Evolutionary conservation across 768 basidiomycete genomes (phyloP).

Genomic region (Tricholoma matsutake): DNA sequence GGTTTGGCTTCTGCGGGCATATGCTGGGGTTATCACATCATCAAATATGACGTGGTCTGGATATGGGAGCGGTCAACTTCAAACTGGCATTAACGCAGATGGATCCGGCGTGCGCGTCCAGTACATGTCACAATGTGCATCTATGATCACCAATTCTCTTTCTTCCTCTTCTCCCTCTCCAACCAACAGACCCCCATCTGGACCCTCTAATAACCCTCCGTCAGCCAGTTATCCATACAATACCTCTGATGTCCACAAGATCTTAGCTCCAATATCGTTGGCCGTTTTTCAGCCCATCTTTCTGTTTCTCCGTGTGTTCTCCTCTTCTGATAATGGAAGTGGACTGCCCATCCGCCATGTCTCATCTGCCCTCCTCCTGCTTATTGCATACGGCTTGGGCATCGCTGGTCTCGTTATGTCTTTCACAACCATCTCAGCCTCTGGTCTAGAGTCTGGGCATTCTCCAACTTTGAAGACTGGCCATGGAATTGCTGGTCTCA

Average conservation of each 20-base stretch:
- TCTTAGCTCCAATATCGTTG: constrained; percentile 43
- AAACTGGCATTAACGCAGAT: constrained; percentile 59
- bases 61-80: constrained; percentile 60
- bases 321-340: constrained; percentile 13
- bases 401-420: constrained; percentile 59
- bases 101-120: constrained; percentile 64
- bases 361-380: constrained; percentile 31
- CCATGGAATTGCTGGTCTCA: constrained; percentile 65
- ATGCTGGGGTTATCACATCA: constrained; percentile 57
- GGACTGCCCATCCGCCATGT: not conserved
- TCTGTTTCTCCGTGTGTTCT: constrained; percentile 33
- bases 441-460: constrained; percentile 16
- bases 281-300: constrained; percentile 34
- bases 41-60: constrained; percentile 58
- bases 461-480: constrained; percentile 38
- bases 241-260: constrained; percentile 43
- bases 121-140: constrained; percentile 62
- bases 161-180: constrained; percentile 21
- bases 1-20: constrained; percentile 75
- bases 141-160: constrained; percentile 24
- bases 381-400: constrained; percentile 54
- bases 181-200: constrained; percentile 12
- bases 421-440: constrained; percentile 53
- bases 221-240: constrained; percentile 20
- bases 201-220: not conserved